Conservation (phyloP, 352 stramenopile species). For the Vaucheria bursata region DNA sequence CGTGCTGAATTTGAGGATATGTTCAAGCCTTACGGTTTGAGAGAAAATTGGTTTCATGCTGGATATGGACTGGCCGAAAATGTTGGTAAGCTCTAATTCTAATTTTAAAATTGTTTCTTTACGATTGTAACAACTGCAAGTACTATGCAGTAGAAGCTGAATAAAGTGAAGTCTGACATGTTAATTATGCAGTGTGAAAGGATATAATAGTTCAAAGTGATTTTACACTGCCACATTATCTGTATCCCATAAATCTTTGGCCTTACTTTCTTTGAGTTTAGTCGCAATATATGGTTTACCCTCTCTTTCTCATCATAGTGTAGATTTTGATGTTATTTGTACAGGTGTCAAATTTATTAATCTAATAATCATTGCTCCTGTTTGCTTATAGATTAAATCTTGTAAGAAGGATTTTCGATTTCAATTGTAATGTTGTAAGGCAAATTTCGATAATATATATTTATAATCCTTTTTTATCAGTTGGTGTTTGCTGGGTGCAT, state of each 20-base stretch:
- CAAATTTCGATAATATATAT: constrained; percentile 3
- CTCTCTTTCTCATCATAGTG: too few relatives aligned
- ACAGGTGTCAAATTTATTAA: too few relatives aligned
- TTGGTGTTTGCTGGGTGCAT: constrained; percentile 9
- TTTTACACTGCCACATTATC: too few relatives aligned
- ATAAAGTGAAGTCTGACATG: constrained; percentile 58
- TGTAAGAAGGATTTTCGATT: too few relatives aligned
- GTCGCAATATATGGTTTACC: too few relatives aligned
- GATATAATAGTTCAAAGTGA: constrained; percentile 10
- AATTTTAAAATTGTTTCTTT: not conserved
- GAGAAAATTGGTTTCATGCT: constrained; percentile 72
- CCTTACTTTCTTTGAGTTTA: too few relatives aligned
- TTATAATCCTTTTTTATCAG: too few relatives aligned
- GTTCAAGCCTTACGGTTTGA: constrained; percentile 58
- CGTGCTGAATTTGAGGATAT: constrained; percentile 70
- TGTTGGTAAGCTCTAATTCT: constrained; percentile 56
- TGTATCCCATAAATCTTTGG: too few relatives aligned
- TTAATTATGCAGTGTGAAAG: constrained; percentile 50
- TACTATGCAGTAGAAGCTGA: not conserved
- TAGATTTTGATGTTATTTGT: too few relatives aligned
- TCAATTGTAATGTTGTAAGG: not conserved
- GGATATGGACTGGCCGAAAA: constrained; percentile 97
- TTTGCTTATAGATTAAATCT: too few relatives aligned
- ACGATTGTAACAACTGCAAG: not conserved
- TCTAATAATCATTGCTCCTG: too few relatives aligned